phyloP scores from a whole-genome alignment of 106 monocot genomes.

The Hemerocallis citrina region DNA sequence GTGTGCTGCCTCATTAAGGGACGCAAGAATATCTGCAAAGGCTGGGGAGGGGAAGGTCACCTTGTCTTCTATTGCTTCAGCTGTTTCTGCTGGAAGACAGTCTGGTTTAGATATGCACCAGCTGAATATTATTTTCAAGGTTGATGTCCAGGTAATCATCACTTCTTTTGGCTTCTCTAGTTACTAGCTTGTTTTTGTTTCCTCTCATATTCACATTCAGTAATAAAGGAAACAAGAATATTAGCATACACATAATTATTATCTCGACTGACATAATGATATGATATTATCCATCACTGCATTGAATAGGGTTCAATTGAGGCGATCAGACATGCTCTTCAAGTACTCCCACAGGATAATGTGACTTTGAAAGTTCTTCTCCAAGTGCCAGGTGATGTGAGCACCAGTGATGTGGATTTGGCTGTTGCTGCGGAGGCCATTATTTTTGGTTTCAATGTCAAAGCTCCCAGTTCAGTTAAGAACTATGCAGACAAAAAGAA shows the following conservation, averaged over 20 bases:
- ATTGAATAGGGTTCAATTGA: conserved; percentile 83
- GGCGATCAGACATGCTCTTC: conserved; percentile 84
- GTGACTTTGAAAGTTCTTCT: conserved; percentile 79
- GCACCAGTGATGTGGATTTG: conserved; percentile 80
- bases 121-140: conserved; percentile 88
- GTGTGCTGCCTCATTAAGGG: conserved; percentile 47
- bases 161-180: too few relatives aligned
- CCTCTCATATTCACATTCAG: neutral
- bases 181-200: neutral
- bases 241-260: conserved; percentile 16
- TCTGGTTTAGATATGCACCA: conserved; percentile 85
- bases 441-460: conserved; percentile 95
- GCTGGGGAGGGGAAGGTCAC: conserved; percentile 86
- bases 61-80: conserved; percentile 75
- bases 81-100: conserved; percentile 62
- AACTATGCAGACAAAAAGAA: conserved; percentile 78
- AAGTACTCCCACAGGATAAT: conserved; percentile 90
- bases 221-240: conserved; percentile 40
- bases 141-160: conserved; percentile 99
- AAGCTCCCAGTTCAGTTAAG: conserved; percentile 76
- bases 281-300: too few relatives aligned
- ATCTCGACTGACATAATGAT: neutral
- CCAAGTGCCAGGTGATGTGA: conserved; percentile 93
- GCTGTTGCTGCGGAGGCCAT: conserved; percentile 80
- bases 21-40: conserved; percentile 63